Evolutionary conservation across 768 basidiomycete species (phyloP).

Genomic region (Leccinellum luteum): DNA sequence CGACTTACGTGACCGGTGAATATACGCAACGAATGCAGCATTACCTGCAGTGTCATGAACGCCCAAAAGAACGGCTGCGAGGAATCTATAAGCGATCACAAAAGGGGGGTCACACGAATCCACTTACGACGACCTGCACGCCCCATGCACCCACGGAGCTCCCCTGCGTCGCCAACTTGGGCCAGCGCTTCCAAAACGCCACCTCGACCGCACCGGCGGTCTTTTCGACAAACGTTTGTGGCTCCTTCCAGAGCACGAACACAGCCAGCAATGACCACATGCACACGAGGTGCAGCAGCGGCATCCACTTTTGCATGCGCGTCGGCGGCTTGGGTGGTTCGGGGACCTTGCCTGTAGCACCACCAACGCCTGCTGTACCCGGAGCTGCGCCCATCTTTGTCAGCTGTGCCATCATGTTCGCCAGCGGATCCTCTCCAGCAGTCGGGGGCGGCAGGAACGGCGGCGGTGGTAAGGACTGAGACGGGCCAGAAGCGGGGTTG

Average conservation of each 20-base stretch:
- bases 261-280: slow-evolving; percentile 65
- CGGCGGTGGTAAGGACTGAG: slow-evolving; percentile 4
- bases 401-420: slow-evolving; percentile 39
- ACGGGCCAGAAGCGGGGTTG: slow-evolving; percentile 27
- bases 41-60: slow-evolving; percentile 69
- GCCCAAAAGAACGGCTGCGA: slow-evolving; percentile 79
- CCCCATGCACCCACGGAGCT: slow-evolving; percentile 40
- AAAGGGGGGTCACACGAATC: neutral
- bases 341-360: slow-evolving; percentile 26
- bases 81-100: neutral
- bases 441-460: slow-evolving; percentile 4
- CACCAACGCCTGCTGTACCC: slow-evolving; percentile 9
- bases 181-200: slow-evolving; percentile 61
- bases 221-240: slow-evolving; percentile 43
- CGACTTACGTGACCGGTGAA: slow-evolving; percentile 63
- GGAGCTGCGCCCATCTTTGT: slow-evolving; percentile 25
- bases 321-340: slow-evolving; percentile 38
- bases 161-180: slow-evolving; percentile 44
- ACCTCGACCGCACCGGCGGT: slow-evolving; percentile 34
- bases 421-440: slow-evolving; percentile 43
- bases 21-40: slow-evolving; percentile 69
- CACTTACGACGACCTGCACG: slow-evolving; percentile 57
- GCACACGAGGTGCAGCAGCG: slow-evolving; percentile 60
- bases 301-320: slow-evolving; percentile 57
- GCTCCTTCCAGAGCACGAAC: slow-evolving; percentile 68